phyloP scores from a whole-genome alignment of 257 asterid genomes.

The Thymus quinquecostatus region DNA sequence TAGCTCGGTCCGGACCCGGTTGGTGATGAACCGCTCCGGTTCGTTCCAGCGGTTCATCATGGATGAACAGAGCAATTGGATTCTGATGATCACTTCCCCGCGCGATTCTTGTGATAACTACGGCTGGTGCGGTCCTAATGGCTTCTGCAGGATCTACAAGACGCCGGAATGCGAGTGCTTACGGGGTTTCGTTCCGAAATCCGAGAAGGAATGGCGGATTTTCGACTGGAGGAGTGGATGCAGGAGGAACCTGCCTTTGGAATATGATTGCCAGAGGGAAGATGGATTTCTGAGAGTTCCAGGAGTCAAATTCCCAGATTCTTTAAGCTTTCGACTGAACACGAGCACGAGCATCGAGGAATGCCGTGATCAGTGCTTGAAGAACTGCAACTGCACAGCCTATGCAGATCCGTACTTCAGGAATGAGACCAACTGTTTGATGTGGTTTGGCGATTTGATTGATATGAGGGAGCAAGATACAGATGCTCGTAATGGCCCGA shows the following conservation, averaged over 20 bases:
- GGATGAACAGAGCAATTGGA: slow-evolving; percentile 25
- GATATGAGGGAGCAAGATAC: slow-evolving; percentile 17
- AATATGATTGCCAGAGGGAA: slow-evolving; percentile 8
- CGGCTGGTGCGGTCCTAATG: slow-evolving; percentile 42
- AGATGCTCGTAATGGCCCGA: neutral
- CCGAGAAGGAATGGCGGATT: slow-evolving; percentile 34
- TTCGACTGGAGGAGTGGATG: slow-evolving; percentile 44
- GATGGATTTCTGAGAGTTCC: slow-evolving; percentile 27
- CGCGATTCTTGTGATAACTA: slow-evolving; percentile 44
- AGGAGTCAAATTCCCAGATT: slow-evolving; percentile 19
- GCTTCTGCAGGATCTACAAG: slow-evolving; percentile 35
- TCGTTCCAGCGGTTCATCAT: slow-evolving; percentile 22
- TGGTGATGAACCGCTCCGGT: slow-evolving; percentile 23
- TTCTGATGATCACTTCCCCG: slow-evolving; percentile 21
- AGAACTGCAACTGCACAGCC: slow-evolving; percentile 32
- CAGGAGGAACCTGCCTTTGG: slow-evolving; percentile 2
- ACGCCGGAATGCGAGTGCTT: slow-evolving; percentile 43
- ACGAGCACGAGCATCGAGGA: slow-evolving; percentile 1
- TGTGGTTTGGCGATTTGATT: slow-evolving; percentile 37
- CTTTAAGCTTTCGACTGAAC: slow-evolving; percentile 5
- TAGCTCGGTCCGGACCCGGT: neutral
- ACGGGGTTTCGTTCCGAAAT: slow-evolving; percentile 42
- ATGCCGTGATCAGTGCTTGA: slow-evolving; percentile 31
- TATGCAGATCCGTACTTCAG: slow-evolving; percentile 20
- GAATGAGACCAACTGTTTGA: slow-evolving; percentile 24